phyloP scores from a whole-genome alignment of 352 stramenopile species.

The Globisporangium lucens region DNA sequence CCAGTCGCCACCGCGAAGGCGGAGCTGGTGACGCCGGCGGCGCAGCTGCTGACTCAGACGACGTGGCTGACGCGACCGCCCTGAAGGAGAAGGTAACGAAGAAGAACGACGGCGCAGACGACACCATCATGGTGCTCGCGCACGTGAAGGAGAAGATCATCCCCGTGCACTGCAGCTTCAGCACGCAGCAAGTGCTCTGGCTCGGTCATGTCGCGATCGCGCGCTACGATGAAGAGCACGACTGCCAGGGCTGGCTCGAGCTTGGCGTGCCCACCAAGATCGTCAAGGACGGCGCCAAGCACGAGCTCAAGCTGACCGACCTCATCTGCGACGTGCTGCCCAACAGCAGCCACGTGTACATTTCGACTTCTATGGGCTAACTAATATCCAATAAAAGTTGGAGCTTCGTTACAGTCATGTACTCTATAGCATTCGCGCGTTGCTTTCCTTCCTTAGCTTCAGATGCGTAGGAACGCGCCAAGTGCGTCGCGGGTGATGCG shows the following conservation, averaged over 20 bases:
- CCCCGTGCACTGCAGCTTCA: conserved; percentile 62
- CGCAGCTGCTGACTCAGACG: not conserved
- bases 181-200: conserved; percentile 71
- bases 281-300: conserved; percentile 37
- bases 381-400: conserved; percentile 12
- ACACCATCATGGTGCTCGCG: conserved; percentile 58
- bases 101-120: conserved; percentile 46
- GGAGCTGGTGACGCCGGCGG: not conserved
- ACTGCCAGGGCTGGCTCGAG: conserved; percentile 51
- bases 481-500: conserved; percentile 11
- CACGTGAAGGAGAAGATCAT: conserved; percentile 75
- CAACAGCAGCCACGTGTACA: conserved; percentile 60
- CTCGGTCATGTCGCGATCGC: conserved; percentile 70
- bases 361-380: conserved; percentile 48
- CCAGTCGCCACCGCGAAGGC: not conserved
- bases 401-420: not conserved
- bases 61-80: not conserved
- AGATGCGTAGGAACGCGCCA: conserved; percentile 12
- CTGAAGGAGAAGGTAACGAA: not conserved
- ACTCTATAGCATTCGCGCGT: not conserved
- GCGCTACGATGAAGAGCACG: conserved; percentile 50
- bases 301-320: conserved; percentile 43
- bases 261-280: conserved; percentile 46
- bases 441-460: not conserved
- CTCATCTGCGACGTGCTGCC: conserved; percentile 68